Evolutionary conservation across 1,139 yeast genomes (phyloP), one percentile per base, ranked within the genome.

Genomic region (Candida tetrigidarum): DNA sequence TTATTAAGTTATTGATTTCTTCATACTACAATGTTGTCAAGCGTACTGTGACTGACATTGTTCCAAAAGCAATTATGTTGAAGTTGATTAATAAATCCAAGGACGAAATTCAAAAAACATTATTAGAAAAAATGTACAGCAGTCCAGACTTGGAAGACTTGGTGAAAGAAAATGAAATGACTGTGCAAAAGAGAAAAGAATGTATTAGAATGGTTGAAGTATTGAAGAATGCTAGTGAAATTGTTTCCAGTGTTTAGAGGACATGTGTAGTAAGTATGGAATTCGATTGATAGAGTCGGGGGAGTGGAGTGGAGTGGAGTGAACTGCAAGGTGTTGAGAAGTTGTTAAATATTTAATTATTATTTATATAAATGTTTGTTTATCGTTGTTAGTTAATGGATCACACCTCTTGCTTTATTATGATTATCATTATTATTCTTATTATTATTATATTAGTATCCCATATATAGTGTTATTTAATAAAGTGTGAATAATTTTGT

Each of bases 201-300:
- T 92, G 97, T 66, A 72, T 84, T 63, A 88, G 87, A 74, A 93
- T 93, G 98, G 96, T 93, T 46, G 92, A 88, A 57, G 93, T 92
- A 43, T 79, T 93, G 67, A 80, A 76, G 58, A 85, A 89, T 66
- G 99, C 99, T 18, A 83, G 90, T 54, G 96, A 87, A 60, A 92
- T 93, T 63, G 97, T 93, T 37, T 83, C 96, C 9, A 84, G 91
- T 59, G 96, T 89, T 51, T 89, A 66, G 49, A 42, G 4, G 32
- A 28, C 9, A 22, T 7, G 34, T 22, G 9, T 8, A 11, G 8
- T 12, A 14, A 28, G 12, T 12, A 18, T 12, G 15, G 18, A 28
- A 28, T 28, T 26, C 14, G 18, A 28, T 28, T 28, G 32, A 28
- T 28, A 28, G 32, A 28, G 18, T 5, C 18, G 14, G 14, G 32